phyloP scores from a whole-genome alignment of 768 basidiomycete genomes.

The Hypholoma sublateritium region DNA sequence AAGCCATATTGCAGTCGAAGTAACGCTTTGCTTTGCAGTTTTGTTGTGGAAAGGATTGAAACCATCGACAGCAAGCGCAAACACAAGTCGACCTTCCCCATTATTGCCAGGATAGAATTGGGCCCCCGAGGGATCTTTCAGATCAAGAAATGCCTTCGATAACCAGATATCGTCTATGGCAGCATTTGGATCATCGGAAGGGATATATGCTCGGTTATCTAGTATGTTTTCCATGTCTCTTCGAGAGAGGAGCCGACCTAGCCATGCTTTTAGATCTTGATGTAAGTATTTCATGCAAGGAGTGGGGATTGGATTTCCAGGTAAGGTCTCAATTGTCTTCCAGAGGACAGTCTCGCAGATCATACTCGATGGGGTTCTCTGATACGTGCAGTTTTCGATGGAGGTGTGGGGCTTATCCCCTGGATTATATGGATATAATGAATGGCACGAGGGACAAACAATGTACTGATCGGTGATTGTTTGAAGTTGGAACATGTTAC shows the following conservation, averaged over 20 bases:
- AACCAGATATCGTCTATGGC: neutral
- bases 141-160: neutral
- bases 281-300: neutral
- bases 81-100: conserved; percentile 20
- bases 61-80: conserved; percentile 14
- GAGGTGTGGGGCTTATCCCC: neutral
- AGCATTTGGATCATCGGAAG: neutral
- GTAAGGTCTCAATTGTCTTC: neutral
- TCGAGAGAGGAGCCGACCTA: neutral
- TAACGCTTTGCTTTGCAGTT: conserved; percentile 21
- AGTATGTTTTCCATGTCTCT: neutral
- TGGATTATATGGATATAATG: neutral
- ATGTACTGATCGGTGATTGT: neutral
- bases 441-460: neutral
- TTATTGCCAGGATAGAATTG: neutral
- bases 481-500: neutral
- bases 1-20: conserved; percentile 26
- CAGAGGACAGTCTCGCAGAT: neutral
- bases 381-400: neutral
- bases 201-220: neutral
- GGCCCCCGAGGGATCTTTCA: neutral
- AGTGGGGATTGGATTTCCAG: neutral
- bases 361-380: neutral
- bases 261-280: neutral
- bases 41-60: conserved; percentile 27